Evolutionary conservation across 345 rosid species (phyloP).

Genomic region (Theobroma cacao): DNA sequence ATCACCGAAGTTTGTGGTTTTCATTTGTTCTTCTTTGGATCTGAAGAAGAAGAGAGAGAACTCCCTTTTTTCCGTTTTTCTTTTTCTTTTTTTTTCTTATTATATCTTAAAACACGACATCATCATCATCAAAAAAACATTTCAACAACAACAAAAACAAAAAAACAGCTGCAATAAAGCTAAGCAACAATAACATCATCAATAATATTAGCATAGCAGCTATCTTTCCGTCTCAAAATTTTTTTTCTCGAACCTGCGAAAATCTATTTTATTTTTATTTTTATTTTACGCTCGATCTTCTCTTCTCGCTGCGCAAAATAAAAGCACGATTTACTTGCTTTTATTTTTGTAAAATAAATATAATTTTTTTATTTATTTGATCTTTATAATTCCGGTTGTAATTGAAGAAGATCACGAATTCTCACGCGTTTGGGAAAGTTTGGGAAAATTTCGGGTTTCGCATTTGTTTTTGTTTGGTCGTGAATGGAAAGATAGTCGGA

Average conservation of each 20-base stretch:
- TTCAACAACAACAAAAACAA: slow-evolving; percentile 7
- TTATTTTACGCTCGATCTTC: slow-evolving; percentile 12
- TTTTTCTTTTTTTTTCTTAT: not conserved
- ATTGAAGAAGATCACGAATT: not conserved
- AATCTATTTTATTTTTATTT: slow-evolving; percentile 8
- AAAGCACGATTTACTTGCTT: not conserved
- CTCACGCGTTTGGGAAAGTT: not conserved
- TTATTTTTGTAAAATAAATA: not conserved
- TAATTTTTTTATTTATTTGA: not conserved
- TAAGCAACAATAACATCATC: not conserved
- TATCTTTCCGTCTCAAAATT: not conserved
- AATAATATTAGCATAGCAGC: slow-evolving; percentile 18
- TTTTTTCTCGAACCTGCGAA: slow-evolving; percentile 38
- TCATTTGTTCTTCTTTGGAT: slow-evolving; percentile 33
- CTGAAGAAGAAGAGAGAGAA: slow-evolving; percentile 9
- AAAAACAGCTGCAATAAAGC: not conserved
- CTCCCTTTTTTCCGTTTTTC: not conserved
- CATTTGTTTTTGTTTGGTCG: slow-evolving; percentile 4
- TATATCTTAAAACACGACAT: slow-evolving; percentile 1
- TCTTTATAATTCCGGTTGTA: not conserved
- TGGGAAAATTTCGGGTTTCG: not conserved
- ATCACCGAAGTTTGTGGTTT: slow-evolving; percentile 48
- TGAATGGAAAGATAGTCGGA: slow-evolving; percentile 1
- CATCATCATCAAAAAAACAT: not conserved
- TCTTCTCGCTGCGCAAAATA: not conserved